phyloP scores from a whole-genome alignment of 371 early-diverging fungal genomes.

The Nematocida minor region DNA sequence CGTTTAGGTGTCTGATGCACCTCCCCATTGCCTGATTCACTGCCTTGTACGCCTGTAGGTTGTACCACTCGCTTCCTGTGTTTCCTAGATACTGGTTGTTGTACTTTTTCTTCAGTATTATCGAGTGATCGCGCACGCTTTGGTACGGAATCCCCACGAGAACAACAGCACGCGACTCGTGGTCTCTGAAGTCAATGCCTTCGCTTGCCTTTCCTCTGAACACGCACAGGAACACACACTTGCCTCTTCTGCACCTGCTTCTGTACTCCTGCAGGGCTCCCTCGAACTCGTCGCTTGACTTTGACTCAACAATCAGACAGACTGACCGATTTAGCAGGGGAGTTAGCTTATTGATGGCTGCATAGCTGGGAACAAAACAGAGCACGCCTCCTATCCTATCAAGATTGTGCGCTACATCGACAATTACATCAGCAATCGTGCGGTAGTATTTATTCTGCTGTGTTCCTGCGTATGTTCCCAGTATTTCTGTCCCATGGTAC shows the following conservation, averaged over 20 bases:
- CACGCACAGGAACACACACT: conserved; percentile 67
- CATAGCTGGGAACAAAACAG: conserved; percentile 67
- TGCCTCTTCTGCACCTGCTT: conserved; percentile 51
- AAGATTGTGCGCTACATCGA: conserved; percentile 44
- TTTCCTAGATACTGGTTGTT: conserved; percentile 62
- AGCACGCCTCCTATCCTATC: conserved; percentile 26
- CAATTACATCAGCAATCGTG: conserved; percentile 67
- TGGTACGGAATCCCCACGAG: conserved; percentile 84
- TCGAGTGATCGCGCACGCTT: conserved; percentile 67
- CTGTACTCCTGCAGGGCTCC: conserved; percentile 64
- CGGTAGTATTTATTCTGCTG: conserved; percentile 68
- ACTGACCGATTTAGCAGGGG: conserved; percentile 56
- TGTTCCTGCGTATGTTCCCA: conserved; percentile 66
- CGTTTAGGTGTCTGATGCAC: conserved; percentile 79
- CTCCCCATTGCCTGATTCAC: conserved; percentile 87
- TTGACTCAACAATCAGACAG: conserved; percentile 3
- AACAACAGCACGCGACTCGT: conserved; percentile 76
- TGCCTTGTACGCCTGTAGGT: conserved; percentile 76
- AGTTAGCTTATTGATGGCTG: conserved; percentile 63
- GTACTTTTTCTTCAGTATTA: conserved; percentile 69
- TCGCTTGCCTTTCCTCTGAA: conserved; percentile 84
- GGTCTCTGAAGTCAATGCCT: conserved; percentile 84
- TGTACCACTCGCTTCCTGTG: conserved; percentile 72
- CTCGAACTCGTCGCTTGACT: conserved; percentile 66
- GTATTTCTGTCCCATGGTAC: not conserved